These are phyloP conservation scores for Auricularia sp. DNA, from an alignment of 768 basidiomycete species.

Conservation along the genomic window DNA sequence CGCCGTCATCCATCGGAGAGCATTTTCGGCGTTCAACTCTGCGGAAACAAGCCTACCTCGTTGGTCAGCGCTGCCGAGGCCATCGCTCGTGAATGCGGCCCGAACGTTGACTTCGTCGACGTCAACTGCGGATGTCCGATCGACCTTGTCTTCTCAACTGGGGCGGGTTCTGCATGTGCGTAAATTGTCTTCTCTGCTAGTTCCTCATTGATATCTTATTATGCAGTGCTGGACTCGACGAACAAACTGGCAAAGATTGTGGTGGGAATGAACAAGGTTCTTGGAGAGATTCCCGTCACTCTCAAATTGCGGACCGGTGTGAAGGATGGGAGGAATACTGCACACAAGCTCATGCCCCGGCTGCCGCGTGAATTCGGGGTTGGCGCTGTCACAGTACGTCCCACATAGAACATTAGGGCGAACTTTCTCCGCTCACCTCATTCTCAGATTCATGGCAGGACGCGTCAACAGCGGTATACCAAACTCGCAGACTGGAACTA, in stretches of 20 bases:
- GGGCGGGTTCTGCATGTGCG: conserved; percentile 82
- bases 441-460: conserved; percentile 83
- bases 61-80: conserved; percentile 78
- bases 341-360: conserved; percentile 86
- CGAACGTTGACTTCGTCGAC: conserved; percentile 81
- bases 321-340: conserved; percentile 74
- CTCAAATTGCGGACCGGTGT: conserved; percentile 90
- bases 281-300: conserved; percentile 86
- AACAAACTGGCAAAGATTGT: conserved; percentile 79
- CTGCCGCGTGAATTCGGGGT: conserved; percentile 47
- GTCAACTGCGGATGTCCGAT: conserved; percentile 97
- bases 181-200: conserved; percentile 14
- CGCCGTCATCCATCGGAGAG: conserved; percentile 79
- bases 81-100: conserved; percentile 55
- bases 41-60: conserved; percentile 74
- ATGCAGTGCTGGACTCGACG: conserved; percentile 70
- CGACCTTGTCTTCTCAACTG: conserved; percentile 85
- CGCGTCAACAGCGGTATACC: conserved; percentile 89
- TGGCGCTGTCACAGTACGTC: conserved; percentile 40
- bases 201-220: background rate
- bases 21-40: conserved; percentile 86
- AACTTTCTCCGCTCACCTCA: background rate
- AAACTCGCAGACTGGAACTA: conserved; percentile 92
- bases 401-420: conserved; percentile 31
- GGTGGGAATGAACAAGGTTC: conserved; percentile 80